Base-by-base conservation (phyloP, 2,329 filamentous ascomycete genomes). In the Botrytis squamosa region DNA sequence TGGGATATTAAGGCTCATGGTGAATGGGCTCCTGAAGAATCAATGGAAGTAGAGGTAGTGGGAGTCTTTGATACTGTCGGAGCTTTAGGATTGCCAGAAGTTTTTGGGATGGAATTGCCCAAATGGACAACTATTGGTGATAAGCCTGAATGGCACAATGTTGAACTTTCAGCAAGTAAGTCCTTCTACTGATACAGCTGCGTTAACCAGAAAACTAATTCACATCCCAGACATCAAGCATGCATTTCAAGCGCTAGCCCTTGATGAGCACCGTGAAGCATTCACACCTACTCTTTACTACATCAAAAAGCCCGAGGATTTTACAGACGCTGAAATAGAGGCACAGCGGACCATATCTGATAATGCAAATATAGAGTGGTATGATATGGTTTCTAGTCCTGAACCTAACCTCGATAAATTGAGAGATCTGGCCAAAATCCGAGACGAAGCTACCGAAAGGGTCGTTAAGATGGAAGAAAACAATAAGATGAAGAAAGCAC, bases 181-280 rank as follows among this genome's bases (percentile, higher is more conserved):
- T 52, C 9, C 10, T 29, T 18, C 3, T n/a, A 4, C 36, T 40
- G 20, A 40, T 4, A n/a, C 36, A n/a, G 36, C 36, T 63, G 12
- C 7, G 18, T 63, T 18, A 38, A 40, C 25, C 18, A 4, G 52
- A 10, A 29, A 33, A 18, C 64, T 67, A 52, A 67, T 49, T 52
- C 64, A 38, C 1, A 18, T 14, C 72, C 4, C 22, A 75, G 81
- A 82, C 73, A 82, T 86, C 25, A 79, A 84, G 72, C 79, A 85
- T 74, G 85, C 85, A 0, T 86, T 86, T 75, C 85, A 86, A 74
- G 85, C 85, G 4, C 80, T 87, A 6, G 84, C 85, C 3, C 81
- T 86, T 20, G 85, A 86, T 76, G 85, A 87, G 75, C 82, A 82
- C 36, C 82, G 85, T 38, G 71, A 75, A n/a, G 74, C 81, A 2